Evolutionary conservation across 768 basidiomycete species (phyloP).

Genomic region (Mycena indigotica): DNA sequence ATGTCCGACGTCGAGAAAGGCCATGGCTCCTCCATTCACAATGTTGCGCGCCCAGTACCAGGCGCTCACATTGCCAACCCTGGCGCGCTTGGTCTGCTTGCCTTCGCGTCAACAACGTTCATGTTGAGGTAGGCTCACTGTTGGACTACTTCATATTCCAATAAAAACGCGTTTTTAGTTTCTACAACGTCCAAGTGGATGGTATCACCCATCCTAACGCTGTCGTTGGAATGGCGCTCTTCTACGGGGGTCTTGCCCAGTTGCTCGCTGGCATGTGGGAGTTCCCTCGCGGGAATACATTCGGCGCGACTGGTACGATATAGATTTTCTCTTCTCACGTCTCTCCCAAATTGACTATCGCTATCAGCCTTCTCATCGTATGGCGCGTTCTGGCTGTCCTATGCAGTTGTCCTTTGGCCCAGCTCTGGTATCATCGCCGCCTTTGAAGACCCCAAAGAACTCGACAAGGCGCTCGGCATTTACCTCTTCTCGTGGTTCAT

Average conservation of each 20-base stretch:
- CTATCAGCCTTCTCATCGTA: slow-evolving; percentile 74
- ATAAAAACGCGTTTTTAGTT: slow-evolving; percentile 75
- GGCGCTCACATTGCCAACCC: slow-evolving; percentile 58
- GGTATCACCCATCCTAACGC: slow-evolving; percentile 61
- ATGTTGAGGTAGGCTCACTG: too few species aligned
- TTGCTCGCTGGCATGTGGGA: slow-evolving; percentile 91
- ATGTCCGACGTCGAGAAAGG: slow-evolving; percentile 41
- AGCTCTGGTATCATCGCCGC: slow-evolving; percentile 61
- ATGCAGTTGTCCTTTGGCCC: slow-evolving; percentile 72
- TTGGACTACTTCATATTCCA: too few species aligned
- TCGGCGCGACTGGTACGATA: slow-evolving; percentile 72
- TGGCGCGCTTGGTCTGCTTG: slow-evolving; percentile 70
- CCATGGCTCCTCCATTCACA: slow-evolving; percentile 28
- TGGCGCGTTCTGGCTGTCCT: slow-evolving; percentile 90
- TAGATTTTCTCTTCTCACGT: slow-evolving; percentile 47
- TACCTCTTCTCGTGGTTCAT: slow-evolving; percentile 76
- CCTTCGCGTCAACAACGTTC: slow-evolving; percentile 83
- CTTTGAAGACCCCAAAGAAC: slow-evolving; percentile 43
- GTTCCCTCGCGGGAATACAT: slow-evolving; percentile 68
- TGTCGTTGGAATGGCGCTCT: slow-evolving; percentile 85
- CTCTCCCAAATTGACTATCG: neutral
- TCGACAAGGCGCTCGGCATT: slow-evolving; percentile 64
- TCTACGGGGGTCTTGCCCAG: slow-evolving; percentile 83
- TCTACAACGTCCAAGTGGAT: slow-evolving; percentile 69
- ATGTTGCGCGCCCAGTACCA: slow-evolving; percentile 31